Evolutionary conservation across 371 early-diverging fungal genomes (phyloP).

Genomic region (Encephalitozoon cuniculi): DNA sequence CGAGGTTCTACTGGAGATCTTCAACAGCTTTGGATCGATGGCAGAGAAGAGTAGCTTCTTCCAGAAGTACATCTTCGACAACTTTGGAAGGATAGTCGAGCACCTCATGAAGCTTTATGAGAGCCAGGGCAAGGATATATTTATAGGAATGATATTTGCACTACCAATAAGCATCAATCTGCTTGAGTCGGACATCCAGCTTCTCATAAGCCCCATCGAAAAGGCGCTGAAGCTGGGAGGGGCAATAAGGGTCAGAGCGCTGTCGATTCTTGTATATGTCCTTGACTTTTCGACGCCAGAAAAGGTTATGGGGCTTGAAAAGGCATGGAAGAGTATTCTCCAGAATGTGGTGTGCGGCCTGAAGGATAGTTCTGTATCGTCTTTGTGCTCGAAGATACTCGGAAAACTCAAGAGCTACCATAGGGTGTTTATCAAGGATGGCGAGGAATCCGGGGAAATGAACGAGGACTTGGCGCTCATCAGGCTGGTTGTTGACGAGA

Average conservation of each 20-base stretch:
- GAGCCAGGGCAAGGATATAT: background rate
- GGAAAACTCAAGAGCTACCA: conserved; percentile 32
- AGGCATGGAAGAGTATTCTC: background rate
- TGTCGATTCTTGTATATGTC: conserved; percentile 8
- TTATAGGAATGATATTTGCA: conserved; percentile 23
- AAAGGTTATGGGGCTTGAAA: background rate
- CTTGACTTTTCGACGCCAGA: conserved; percentile 24
- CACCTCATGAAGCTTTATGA: background rate
- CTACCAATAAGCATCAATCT: conserved; percentile 22
- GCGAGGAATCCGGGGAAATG: background rate
- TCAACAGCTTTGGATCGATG: background rate
- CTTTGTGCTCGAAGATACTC: conserved; percentile 6
- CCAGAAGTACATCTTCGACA: conserved; percentile 29
- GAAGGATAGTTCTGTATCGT: background rate
- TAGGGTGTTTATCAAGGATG: background rate
- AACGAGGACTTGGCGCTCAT: background rate
- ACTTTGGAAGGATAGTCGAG: background rate
- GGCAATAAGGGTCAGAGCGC: background rate
- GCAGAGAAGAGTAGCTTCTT: conserved; percentile 1
- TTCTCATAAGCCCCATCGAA: conserved; percentile 17
- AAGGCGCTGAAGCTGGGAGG: background rate
- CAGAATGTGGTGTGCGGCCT: background rate
- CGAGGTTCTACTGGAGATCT: conserved; percentile 3
- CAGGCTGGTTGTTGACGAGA: background rate
- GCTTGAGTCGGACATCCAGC: background rate